Base-by-base conservation (phyloP, 2,329 filamentous ascomycete species). In the Fusarium duplospermum region DNA sequence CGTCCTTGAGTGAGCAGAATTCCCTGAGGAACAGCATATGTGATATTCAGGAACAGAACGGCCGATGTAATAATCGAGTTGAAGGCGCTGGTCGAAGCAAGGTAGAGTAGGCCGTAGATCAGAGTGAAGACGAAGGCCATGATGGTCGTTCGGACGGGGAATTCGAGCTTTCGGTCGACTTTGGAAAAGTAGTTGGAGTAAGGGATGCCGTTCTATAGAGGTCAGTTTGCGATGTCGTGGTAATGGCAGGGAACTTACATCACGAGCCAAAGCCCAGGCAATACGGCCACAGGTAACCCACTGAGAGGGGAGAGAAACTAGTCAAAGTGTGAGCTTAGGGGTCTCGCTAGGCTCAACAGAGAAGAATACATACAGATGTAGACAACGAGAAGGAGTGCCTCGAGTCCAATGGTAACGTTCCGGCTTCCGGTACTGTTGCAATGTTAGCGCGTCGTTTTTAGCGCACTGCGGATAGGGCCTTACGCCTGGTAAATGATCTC, bases 61-160 rank as follows among this genome's bases (percentile, higher is more conserved):
- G 68, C 68, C 18, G 68, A 70, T 7, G 64, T 70, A 27, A 70
- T 38, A 14, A 70, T 70, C 7, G 68, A 70, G 38, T 70, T 70
- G 56, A 70, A 70, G 11, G 68, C 68, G 18, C 61, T 70, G 8
- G 60, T 70, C 0, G 68, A 70, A 18, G 64, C 68, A 6, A 70
- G 64, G 24, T 70, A 70, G 2, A 70, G 61, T 4, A 70, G 35
- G 2, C 68, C 68, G 18, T 70, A 70, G 22, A 70, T 54, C 1
- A 67, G 50, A 20, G 65, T 52, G 11, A 70, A 70, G 11, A 58
- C 14, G 16, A 58, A 58, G 6, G 54, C 54, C 31, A 58, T 38
- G 5, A 38, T 40, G 1, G 62, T 64, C 2, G 60, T 62, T 54
- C 60, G 60, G 16, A 62, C 60, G 7, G 60, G 60, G 27, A 62